These are phyloP conservation scores for Spiraea crenata DNA, from an alignment of 331 rosid genomes.

Conservation along the genomic window DNA sequence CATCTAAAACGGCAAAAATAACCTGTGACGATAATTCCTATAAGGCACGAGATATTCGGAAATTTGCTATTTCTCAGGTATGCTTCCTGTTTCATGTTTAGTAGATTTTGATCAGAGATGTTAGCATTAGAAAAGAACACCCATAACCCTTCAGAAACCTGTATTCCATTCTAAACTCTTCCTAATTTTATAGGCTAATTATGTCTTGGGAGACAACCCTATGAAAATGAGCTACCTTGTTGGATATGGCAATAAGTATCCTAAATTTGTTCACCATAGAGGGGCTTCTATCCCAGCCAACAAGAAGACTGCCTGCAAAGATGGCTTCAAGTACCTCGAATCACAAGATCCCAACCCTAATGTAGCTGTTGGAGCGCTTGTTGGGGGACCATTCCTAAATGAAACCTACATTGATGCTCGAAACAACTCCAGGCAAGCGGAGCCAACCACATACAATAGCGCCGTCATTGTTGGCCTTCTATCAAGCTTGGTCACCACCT, in stretches of 20 bases:
- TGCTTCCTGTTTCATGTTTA: constrained; percentile 14
- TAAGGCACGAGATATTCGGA: constrained; percentile 64
- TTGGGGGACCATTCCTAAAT: constrained; percentile 91
- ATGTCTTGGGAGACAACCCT: constrained; percentile 88
- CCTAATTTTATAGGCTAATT: constrained; percentile 60
- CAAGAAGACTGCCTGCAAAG: constrained; percentile 57
- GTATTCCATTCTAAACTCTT: constrained; percentile 9
- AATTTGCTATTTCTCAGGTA: constrained; percentile 87
- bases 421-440: constrained; percentile 82
- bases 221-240: constrained; percentile 77
- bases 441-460: constrained; percentile 90
- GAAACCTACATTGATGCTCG: constrained; percentile 71
- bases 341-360: constrained; percentile 83
- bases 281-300: constrained; percentile 88
- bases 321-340: constrained; percentile 70
- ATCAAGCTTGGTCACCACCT: constrained; percentile 89
- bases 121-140: not conserved
- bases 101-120: not conserved
- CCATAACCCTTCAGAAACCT: constrained; percentile 14
- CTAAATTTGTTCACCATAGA: constrained; percentile 92
- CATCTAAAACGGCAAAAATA: constrained; percentile 54
- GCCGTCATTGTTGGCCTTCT: constrained; percentile 86
- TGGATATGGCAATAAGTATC: constrained; percentile 82
- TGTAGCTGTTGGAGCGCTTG: constrained; percentile 84
- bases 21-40: constrained; percentile 57